Evolutionary conservation across 352 stramenopile species (phyloP), one percentile per base, ranked within the genome.

Genomic region (Phytopythium vexans): DNA sequence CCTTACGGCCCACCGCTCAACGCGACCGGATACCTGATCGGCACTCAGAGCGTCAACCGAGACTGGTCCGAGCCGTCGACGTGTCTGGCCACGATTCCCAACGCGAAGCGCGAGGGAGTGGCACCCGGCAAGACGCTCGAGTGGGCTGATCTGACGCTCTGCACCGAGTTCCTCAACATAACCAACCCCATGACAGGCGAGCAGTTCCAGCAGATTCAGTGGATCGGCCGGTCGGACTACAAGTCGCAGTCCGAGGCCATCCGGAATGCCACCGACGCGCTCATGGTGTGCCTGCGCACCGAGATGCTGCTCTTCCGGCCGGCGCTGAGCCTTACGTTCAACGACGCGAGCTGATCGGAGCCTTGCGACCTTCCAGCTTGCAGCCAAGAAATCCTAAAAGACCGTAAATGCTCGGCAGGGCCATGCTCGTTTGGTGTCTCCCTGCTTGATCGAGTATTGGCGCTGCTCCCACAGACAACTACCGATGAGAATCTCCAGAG

Each of bases 391-490:
- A n/a, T n/a, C n/a, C n/a, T n/a, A n/a, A n/a, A n/a, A n/a, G n/a
- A n/a, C n/a, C n/a, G n/a, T n/a, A n/a, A n/a, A n/a, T n/a, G n/a
- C n/a, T n/a, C n/a, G 35, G 74, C 60, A 6, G 71, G 78, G 3
- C 82, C 76, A n/a, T 88, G 70, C 42, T 79, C 78, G 3, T 89
- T 88, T 54, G 72, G 69, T 8, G 68, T 71, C 41, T 85, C 82
- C 31, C 60, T 92, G 35, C 66, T 92, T 33, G 82, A 92, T 60
- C 68, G 75, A 3, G 70, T 92, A 32, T 70, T 92, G 9, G 64
- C 70, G 7, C 54, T 86, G 16, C 52, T 92, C 8, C 82, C 82
- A 2, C 78, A 88, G 53, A 77, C 70, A 37, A 7, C n/a, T 21
- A 47, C 27, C 46, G 3, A 47, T 41, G 10, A 42, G 15, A 48